phyloP scores from a whole-genome alignment of 2,329 filamentous ascomycete genomes.

The Xylaria sp. region DNA sequence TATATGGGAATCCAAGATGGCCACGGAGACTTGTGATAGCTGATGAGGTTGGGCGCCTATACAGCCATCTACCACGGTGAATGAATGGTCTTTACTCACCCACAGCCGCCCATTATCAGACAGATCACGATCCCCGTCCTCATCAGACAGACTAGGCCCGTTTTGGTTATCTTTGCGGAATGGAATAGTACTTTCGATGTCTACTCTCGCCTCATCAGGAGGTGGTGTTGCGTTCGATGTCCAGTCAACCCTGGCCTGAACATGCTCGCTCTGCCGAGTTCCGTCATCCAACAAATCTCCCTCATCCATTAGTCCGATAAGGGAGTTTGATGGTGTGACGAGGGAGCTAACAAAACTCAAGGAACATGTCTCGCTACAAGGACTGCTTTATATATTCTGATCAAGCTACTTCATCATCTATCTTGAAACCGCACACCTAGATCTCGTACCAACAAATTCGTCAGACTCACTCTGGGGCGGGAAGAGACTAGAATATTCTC shows the following conservation, averaged over 20 bases:
- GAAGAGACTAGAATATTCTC: constrained; percentile 1
- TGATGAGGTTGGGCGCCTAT: not conserved
- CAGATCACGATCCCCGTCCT: not conserved
- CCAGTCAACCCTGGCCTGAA: not conserved
- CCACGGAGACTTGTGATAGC: not conserved
- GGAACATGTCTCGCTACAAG: not conserved
- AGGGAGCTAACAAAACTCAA: not conserved
- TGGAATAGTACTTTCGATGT: constrained; percentile 1
- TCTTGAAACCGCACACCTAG: not conserved
- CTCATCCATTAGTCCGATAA: not conserved
- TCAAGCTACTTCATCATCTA: not conserved
- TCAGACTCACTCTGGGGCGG: not conserved
- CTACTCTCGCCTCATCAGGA: not conserved
- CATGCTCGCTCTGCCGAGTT: not conserved
- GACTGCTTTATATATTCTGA: not conserved
- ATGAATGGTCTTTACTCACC: not conserved
- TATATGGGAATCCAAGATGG: not conserved
- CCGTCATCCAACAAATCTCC: not conserved
- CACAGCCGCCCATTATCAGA: not conserved
- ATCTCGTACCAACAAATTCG: not conserved
- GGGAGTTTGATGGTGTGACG: not conserved
- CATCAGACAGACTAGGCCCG: not conserved
- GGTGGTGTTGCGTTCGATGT: not conserved
- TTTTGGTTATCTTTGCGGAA: not conserved
- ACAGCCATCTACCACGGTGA: not conserved